Evolutionary conservation across 164 flowering plant genomes (phyloP), one percentile per base, ranked within the genome.

Genomic region (Pachysandra terminalis): DNA sequence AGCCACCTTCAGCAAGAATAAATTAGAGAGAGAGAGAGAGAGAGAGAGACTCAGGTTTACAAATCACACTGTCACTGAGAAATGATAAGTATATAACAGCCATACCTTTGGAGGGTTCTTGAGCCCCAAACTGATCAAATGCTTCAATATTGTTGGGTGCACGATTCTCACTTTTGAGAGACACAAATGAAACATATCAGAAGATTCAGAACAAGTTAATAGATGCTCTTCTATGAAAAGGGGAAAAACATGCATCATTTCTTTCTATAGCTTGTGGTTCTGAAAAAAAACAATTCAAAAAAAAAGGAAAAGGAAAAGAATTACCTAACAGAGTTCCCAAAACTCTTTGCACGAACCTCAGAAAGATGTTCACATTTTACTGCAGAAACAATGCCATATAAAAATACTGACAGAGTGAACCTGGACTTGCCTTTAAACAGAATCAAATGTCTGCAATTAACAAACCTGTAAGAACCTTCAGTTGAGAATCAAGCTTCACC

Each of bases 401-500:
- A 22, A 9, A 16, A 55, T 51, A 61, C 21, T 16, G 9, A 56
- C 3, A 66, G 7, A 53, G n/a, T 16, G 23, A 16, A 28, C 57
- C 22, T 55, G 40, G 35, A 48, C 40, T n/a, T 32, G 57, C 24
- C 54, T 32, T 40, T 26, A 40, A 57, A 35, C 19, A 63, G 41
- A 54, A 72, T 26, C 32, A 69, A 66, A 13, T 37, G 15, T 17
- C 37, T 13, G 58, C 25, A 1, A 67, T 22, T 10, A 41, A 71
- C 85, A 61, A 67, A 96, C 99, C 99, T 81, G 91, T 85, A 63
- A 90, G 84, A 76, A 90, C 81, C 75, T 85, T 89, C 19, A 81
- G 82, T 78, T 87, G 83, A 64, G 97, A 93, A 81, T 87, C 91
- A 67, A 96, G 85, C 84, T 93, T 96, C 72, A 96, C 98, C 1